Conservation (phyloP, 2,329 filamentous ascomycete genomes). For the Coniochaeta pulveracea region DNA sequence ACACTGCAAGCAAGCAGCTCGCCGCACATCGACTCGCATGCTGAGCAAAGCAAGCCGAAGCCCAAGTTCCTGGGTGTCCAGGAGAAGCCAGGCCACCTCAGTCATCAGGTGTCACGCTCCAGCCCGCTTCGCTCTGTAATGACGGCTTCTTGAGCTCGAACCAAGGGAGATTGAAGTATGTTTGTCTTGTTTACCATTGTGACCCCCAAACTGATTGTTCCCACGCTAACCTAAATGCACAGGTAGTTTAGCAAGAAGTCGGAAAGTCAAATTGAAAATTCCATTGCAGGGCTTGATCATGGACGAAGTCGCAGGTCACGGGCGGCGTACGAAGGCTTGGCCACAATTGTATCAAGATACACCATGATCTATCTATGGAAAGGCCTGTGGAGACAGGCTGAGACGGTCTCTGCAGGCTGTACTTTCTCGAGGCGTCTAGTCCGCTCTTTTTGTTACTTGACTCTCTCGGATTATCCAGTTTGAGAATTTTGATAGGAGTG, state of each 20-base stretch:
- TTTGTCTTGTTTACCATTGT: no score
- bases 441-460: no score
- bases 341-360: no score
- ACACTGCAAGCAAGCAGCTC: conserved; percentile 26
- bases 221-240: no score
- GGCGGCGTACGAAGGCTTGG: no score
- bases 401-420: no score
- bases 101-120: conserved; percentile 44
- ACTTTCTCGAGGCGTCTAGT: no score
- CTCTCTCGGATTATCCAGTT: no score
- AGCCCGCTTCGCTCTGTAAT: conserved; percentile 60
- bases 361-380: no score
- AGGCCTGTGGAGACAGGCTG: no score
- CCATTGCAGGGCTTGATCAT: conserved; percentile 2
- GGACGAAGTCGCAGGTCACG: not conserved
- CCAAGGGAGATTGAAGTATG: conserved; percentile 14
- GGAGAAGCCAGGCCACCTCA: conserved; percentile 30
- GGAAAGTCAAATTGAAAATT: conserved; percentile 1
- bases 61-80: conserved; percentile 30
- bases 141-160: conserved; percentile 44
- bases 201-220: no score
- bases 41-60: conserved; percentile 35
- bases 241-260: conserved; percentile 4
- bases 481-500: no score
- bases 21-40: conserved; percentile 19